phyloP scores from a whole-genome alignment of 2,329 filamentous ascomycete genomes.

The Colletotrichum aenigma region DNA sequence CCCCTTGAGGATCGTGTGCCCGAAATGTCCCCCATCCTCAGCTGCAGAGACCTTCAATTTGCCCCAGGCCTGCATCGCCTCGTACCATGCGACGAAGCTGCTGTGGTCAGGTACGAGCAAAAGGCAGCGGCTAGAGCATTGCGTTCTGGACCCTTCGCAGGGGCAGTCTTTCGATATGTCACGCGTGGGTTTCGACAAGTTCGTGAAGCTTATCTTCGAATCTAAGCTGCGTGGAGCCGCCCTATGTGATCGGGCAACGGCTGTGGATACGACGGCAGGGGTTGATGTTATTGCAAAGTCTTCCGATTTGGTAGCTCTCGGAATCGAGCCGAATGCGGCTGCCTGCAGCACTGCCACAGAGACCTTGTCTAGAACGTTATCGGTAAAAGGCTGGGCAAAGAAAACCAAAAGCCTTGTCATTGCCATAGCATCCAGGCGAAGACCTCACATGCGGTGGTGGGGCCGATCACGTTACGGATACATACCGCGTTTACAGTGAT shows the following conservation, averaged over 20 bases:
- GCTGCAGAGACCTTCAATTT: background rate
- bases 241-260: background rate
- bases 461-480: background rate
- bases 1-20: background rate
- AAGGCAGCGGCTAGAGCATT: background rate
- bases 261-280: background rate
- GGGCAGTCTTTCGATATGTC: background rate
- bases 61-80: background rate
- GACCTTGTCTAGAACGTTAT: background rate
- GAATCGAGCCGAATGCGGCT: background rate
- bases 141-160: background rate
- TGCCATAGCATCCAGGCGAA: background rate
- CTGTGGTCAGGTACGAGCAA: background rate
- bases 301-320: background rate
- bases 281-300: background rate
- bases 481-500: background rate
- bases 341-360: background rate
- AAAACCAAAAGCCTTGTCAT: background rate
- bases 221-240: background rate
- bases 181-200: background rate
- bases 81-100: background rate
- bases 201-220: background rate
- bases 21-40: background rate
- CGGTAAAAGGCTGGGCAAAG: background rate
- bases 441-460: background rate